Evolutionary conservation across 306 rosid species (phyloP).

Genomic region (barrel medic (Medicago truncatula)): DNA sequence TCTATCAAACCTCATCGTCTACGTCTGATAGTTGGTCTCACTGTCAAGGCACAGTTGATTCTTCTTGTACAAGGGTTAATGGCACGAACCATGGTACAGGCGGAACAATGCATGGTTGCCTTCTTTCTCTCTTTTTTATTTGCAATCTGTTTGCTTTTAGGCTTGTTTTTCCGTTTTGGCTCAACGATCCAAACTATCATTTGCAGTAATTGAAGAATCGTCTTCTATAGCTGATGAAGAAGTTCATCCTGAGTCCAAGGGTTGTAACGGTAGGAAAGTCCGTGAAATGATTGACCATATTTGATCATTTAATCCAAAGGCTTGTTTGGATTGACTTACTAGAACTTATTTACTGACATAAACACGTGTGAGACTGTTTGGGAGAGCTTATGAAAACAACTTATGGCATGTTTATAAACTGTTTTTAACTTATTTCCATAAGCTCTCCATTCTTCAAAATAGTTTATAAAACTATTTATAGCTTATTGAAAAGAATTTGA

Average conservation of each 20-base stretch:
- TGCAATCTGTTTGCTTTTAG: slow-evolving; percentile 27
- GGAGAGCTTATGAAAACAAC: neutral
- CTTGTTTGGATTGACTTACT: neutral
- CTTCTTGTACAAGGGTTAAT: slow-evolving; percentile 50
- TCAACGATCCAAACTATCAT: slow-evolving; percentile 42
- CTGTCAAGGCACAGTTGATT: slow-evolving; percentile 52
- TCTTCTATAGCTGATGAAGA: slow-evolving; percentile 55
- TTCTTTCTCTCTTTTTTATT: slow-evolving; percentile 29
- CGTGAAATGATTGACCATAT: slow-evolving; percentile 4
- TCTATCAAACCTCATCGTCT: slow-evolving; percentile 52
- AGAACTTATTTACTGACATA: neutral
- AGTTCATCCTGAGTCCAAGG: slow-evolving; percentile 50
- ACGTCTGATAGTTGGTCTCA: slow-evolving; percentile 58
- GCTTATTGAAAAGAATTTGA: no score
- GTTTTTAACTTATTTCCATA: no score
- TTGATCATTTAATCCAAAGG: neutral
- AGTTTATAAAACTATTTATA: no score
- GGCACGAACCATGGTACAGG: slow-evolving; percentile 53
- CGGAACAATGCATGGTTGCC: slow-evolving; percentile 37
- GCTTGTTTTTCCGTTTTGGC: slow-evolving; percentile 37
- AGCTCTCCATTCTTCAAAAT: no score
- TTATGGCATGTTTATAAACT: no score
- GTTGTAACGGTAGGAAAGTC: slow-evolving; percentile 62
- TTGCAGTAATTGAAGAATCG: slow-evolving; percentile 64
- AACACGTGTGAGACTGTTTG: neutral